A percentile compares a stretch with the other conserved stretches of the same genome.
Evolutionary conservation across 495 filamentous ascomycete species (phyloP).

Genomic region (Trichocladium uniseriatum): DNA sequence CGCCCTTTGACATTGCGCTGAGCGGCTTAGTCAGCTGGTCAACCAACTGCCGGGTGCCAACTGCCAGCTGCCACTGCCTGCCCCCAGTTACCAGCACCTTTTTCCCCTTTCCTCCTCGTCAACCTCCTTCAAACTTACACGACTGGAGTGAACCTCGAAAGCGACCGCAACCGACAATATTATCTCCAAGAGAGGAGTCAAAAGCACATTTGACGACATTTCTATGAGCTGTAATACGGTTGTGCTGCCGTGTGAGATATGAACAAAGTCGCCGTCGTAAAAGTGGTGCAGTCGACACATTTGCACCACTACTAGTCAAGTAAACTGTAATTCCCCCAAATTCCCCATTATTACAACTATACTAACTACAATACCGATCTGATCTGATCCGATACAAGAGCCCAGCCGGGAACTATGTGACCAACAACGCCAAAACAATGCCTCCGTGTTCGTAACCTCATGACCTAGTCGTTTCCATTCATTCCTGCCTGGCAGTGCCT

Average conservation of each 20-base stretch:
- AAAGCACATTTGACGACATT: too few relatives aligned
- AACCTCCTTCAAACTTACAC: too few relatives aligned
- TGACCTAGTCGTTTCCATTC: slow-evolving; percentile 19
- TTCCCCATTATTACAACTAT: slow-evolving; percentile 13
- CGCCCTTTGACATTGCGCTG: slow-evolving; percentile 16
- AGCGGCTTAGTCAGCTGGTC: slow-evolving; percentile 22
- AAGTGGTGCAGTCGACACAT: too few relatives aligned
- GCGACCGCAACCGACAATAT: too few relatives aligned
- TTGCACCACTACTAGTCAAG: too few relatives aligned
- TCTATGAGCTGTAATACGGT: too few relatives aligned
- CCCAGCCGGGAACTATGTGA: background rate
- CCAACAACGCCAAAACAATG: background rate
- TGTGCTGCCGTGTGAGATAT: too few relatives aligned
- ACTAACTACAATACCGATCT: slow-evolving; percentile 10
- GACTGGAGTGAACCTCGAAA: too few relatives aligned
- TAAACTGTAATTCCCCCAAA: background rate
- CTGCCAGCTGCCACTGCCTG: background rate
- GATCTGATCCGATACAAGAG: slow-evolving; percentile 7
- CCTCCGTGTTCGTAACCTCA: slow-evolving; percentile 10
- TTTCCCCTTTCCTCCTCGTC: too few relatives aligned
- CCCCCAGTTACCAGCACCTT: too few relatives aligned
- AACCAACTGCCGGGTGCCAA: background rate
- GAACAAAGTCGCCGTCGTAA: too few relatives aligned
- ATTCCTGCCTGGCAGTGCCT: slow-evolving; percentile 15
- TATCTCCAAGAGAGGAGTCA: too few relatives aligned